These are phyloP conservation scores for Mycena polygramma DNA, from an alignment of 768 basidiomycete genomes.

Conservation along the genomic window DNA sequence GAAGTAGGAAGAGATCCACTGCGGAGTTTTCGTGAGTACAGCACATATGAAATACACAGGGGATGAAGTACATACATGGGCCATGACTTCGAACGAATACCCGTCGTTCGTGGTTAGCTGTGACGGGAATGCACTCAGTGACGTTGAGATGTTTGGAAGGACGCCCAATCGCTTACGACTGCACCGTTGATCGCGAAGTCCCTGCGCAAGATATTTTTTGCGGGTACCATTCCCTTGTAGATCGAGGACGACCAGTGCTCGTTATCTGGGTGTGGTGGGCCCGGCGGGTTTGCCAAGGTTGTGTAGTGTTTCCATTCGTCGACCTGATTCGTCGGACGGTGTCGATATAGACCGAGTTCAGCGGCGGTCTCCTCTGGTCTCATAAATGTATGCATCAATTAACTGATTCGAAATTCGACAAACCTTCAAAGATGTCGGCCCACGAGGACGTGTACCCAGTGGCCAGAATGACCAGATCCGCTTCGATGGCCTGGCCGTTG, in stretches of 20 bases:
- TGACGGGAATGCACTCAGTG: background rate
- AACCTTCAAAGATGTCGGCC: slow-evolving; percentile 53
- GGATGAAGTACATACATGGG: slow-evolving; percentile 49
- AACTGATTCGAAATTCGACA: background rate
- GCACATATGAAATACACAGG: background rate
- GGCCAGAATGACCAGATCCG: slow-evolving; percentile 64
- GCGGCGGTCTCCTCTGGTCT: slow-evolving; percentile 59
- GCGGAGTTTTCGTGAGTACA: background rate
- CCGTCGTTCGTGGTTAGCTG: slow-evolving; percentile 69
- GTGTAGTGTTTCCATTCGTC: slow-evolving; percentile 55
- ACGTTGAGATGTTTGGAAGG: background rate
- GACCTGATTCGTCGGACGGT: slow-evolving; percentile 22
- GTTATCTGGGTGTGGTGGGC: slow-evolving; percentile 43
- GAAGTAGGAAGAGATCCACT: slow-evolving; percentile 76
- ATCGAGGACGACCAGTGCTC: slow-evolving; percentile 62
- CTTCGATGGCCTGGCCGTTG: slow-evolving; percentile 56
- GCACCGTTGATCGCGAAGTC: slow-evolving; percentile 64
- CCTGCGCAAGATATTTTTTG: slow-evolving; percentile 58
- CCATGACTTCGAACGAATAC: slow-evolving; percentile 64
- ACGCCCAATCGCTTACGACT: slow-evolving; percentile 53
- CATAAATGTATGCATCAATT: no score
- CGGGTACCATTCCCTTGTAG: slow-evolving; percentile 74
- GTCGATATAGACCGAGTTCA: slow-evolving; percentile 65
- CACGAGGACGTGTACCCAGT: slow-evolving; percentile 75
- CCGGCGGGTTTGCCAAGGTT: slow-evolving; percentile 57